phyloP scores from a whole-genome alignment of 495 filamentous ascomycete genomes.

The Ramalina intermedia region DNA sequence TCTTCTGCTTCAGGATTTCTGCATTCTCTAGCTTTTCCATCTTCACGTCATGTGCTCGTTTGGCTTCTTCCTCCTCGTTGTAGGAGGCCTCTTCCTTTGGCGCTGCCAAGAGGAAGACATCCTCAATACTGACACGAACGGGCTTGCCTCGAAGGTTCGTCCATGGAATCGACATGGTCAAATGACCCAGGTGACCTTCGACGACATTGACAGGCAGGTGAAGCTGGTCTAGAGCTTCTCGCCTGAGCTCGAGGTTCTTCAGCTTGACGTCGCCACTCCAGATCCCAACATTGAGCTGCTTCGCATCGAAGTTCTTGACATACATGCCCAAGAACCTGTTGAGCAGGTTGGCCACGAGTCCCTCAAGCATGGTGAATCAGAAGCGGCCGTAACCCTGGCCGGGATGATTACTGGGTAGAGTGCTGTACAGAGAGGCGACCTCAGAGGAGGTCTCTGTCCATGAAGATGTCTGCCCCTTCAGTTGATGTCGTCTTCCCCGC shows the following conservation, averaged over 20 bases:
- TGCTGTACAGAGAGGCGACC: no score
- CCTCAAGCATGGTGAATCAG: conserved; percentile 46
- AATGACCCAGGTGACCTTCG: conserved; percentile 79
- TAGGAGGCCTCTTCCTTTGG: conserved; percentile 90
- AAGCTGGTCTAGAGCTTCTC: conserved; percentile 90
- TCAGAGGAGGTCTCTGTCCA: background rate
- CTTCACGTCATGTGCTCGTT: conserved; percentile 69
- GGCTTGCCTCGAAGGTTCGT: conserved; percentile 88
- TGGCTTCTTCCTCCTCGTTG: conserved; percentile 79
- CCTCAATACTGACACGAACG: conserved; percentile 85
- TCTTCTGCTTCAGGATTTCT: conserved; percentile 80
- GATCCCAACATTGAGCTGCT: conserved; percentile 92
- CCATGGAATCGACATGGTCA: conserved; percentile 90
- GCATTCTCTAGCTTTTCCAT: conserved; percentile 96
- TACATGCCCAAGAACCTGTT: conserved; percentile 99
- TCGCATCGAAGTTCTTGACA: conserved; percentile 95
- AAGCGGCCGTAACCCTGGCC: conserved; percentile 26
- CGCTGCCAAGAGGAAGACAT: conserved; percentile 88
- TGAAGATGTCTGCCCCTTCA: background rate
- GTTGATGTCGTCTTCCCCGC: no score
- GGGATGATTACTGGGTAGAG: conserved; percentile 9
- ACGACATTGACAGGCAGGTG: conserved; percentile 91
- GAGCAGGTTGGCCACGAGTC: conserved; percentile 70
- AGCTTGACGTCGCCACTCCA: conserved; percentile 97
- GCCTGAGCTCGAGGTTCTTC: conserved; percentile 75